Evolutionary conservation across 2,329 filamentous ascomycete genomes (phyloP).

Genomic region (Allantophomopsis lycopodina): DNA sequence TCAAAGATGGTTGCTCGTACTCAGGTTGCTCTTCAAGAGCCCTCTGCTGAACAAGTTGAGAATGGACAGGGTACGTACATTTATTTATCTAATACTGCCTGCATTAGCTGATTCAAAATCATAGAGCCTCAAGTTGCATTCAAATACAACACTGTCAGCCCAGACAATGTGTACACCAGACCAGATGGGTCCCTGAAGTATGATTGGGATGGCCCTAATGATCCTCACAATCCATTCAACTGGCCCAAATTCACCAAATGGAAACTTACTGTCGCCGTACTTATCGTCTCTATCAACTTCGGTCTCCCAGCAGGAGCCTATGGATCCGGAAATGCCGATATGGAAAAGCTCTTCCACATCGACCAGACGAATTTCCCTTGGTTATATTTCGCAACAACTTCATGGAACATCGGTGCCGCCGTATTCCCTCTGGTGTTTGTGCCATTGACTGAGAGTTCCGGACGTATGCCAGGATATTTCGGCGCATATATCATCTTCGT

Average conservation of each 20-base stretch:
- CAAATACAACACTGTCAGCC: no score
- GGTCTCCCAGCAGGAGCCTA: conserved; percentile 1
- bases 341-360: conserved; percentile 22
- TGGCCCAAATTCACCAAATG: background rate
- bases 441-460: conserved; percentile 25
- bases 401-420: conserved; percentile 27
- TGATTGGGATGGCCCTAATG: conserved; percentile 3
- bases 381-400: conserved; percentile 24
- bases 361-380: conserved; percentile 22
- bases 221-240: conserved; percentile 2
- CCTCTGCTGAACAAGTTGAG: no score
- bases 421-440: conserved; percentile 24
- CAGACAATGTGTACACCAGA: no score
- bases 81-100: no score
- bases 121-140: no score
- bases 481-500: conserved; percentile 13
- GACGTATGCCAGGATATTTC: conserved; percentile 15
- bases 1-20: no score
- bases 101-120: no score
- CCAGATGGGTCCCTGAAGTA: no score
- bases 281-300: background rate
- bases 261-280: background rate
- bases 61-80: no score
- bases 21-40: no score
- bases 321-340: background rate